Base-by-base conservation (phyloP, 176 grass and related monocot species). In the Raddia guianensis region DNA sequence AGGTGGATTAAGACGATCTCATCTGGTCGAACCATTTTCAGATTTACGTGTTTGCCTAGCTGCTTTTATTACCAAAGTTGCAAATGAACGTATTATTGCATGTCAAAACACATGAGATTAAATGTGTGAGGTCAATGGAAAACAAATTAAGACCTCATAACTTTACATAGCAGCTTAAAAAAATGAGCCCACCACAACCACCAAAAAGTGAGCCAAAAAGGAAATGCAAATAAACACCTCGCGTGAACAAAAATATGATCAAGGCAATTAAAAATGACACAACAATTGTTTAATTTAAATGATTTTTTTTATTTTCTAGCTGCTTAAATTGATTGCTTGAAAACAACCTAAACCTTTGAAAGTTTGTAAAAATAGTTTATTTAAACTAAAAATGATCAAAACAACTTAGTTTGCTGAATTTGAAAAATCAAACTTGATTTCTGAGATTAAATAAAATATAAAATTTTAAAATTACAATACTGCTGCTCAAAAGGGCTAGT, bases 181-280 rank as follows among this genome's bases (percentile, higher is more conserved):
- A 54, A 18, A 18, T 55, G 7, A 55, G 52, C 53, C 16, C 16
- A 18, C 15, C 13, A 15, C 13, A 55, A 55, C 15, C 2, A 18
- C 16, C 5, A 18, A 14, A 55, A 55, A 54, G 1, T 55, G 6
- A 62, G 12, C 7, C 42, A 20, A 48, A 44, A 59, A 45, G 37
- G 37, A 59, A 44, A 75, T 60, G 59, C n/a, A 59, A 75, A 75
- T 45, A 37, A 75, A 75, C 37, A 56, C 53, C 16, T 1, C 27
- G 60, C 9, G 1, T 11, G 44, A 59, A 86, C n/a, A 16, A 74
- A 66, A 74, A 13, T 50, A 73, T 3, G 47, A 60, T 60, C n/a
- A 8, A 15, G 44, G 60, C 3, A 3, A 48, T 12, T 44, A 55
- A 11, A 10, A 2, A 43, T 32, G 49, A 49, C 49, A 49, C 49